These are phyloP conservation scores for Triangularia verruculosa DNA, from an alignment of 2,329 filamentous ascomycete species.

Conservation along the genomic window DNA sequence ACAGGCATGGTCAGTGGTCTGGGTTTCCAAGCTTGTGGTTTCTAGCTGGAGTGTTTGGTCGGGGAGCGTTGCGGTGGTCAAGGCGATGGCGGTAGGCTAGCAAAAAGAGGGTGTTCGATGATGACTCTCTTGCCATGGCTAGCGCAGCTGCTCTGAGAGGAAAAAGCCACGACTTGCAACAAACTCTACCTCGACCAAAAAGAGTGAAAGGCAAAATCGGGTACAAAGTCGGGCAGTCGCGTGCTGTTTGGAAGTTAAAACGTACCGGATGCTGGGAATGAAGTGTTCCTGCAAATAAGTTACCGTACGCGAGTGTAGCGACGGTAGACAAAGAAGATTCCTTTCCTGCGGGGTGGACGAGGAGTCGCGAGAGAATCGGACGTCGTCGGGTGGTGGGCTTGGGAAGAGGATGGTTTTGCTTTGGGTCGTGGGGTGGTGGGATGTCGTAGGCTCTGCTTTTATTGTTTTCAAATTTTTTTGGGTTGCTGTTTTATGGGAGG, in stretches of 20 bases:
- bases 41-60: constrained; percentile 7
- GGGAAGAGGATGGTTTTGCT: constrained; percentile 25
- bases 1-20: constrained; percentile 12
- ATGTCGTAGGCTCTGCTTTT: constrained; percentile 39
- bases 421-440: constrained; percentile 18
- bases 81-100: background rate
- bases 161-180: background rate
- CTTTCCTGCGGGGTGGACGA: constrained; percentile 16
- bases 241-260: background rate
- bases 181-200: background rate
- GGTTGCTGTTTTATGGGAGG: constrained; percentile 46
- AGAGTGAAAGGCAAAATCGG: constrained; percentile 7
- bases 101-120: constrained; percentile 5
- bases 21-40: background rate
- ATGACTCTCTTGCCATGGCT: too few species aligned
- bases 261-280: constrained; percentile 23
- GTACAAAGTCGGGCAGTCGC: constrained; percentile 1
- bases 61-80: background rate
- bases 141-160: background rate
- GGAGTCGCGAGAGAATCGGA: constrained; percentile 10
- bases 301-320: constrained; percentile 27
- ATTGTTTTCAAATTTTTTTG: constrained; percentile 61
- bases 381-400: constrained; percentile 16
- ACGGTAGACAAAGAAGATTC: constrained; percentile 32
- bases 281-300: constrained; percentile 13